Percentiles rank a stretch among this genome's conserved stretches.
phyloP scores from a whole-genome alignment of 805 yeast genomes.

The Cyberlindnera mrakii region DNA sequence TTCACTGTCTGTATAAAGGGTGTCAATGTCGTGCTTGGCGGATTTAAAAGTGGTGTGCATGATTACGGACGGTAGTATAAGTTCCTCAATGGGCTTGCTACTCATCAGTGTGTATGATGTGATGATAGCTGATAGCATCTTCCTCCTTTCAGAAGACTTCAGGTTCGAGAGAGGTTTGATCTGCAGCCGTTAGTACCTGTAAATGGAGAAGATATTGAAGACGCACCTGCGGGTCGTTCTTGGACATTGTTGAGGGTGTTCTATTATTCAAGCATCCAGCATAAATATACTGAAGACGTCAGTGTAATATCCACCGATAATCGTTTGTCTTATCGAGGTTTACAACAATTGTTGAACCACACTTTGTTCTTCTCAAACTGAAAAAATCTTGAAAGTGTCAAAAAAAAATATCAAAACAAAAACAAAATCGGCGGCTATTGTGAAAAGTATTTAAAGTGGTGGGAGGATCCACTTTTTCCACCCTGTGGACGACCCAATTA shows the following conservation, averaged over 20 bases:
- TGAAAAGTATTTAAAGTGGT: too few relatives aligned
- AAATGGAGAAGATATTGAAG: neutral
- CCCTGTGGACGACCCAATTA: too few relatives aligned
- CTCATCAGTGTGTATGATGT: constrained; percentile 34
- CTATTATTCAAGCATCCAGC: too few relatives aligned
- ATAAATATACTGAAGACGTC: too few relatives aligned
- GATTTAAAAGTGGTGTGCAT: constrained; percentile 62
- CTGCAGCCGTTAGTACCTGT: constrained; percentile 14
- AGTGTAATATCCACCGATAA: too few relatives aligned
- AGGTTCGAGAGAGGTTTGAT: constrained; percentile 73
- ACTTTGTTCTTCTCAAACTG: too few relatives aligned
- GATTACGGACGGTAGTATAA: constrained; percentile 24
- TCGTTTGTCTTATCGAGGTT: too few relatives aligned
- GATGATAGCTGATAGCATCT: constrained; percentile 31
- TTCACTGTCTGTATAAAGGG: constrained; percentile 56
- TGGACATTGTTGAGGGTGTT: constrained; percentile 5
- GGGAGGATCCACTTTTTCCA: too few relatives aligned
- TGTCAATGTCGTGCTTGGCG: constrained; percentile 46
- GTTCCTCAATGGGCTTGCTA: constrained; percentile 21
- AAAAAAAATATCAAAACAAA: too few relatives aligned
- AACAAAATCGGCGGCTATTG: too few relatives aligned
- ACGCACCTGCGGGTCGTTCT: constrained; percentile 11
- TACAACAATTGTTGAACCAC: too few relatives aligned
- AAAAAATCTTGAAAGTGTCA: too few relatives aligned
- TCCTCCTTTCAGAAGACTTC: constrained; percentile 74